Evolutionary conservation across 1,284 basidiomycete genomes (phyloP).

Genomic region (Puccinia polysora): DNA sequence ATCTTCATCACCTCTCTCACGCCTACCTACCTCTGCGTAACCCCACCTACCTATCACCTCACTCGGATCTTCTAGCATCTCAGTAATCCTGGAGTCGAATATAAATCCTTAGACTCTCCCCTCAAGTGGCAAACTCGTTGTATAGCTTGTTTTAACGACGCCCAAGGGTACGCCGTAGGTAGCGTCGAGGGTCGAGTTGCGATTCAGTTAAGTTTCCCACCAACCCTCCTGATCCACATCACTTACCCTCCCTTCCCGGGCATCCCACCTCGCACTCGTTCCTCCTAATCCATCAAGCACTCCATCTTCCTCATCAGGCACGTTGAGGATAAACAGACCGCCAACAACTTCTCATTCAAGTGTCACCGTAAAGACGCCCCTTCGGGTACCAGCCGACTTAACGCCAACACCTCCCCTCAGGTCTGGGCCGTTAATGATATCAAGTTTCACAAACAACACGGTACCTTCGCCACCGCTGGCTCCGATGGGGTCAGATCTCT

Average conservation of each 20-base stretch:
- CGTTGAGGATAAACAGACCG: slow-evolving; percentile 69
- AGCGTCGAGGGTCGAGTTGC: slow-evolving; percentile 93
- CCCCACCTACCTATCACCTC: neutral
- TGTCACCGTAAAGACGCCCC: slow-evolving; percentile 74
- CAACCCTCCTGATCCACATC: neutral
- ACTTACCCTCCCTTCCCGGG: neutral
- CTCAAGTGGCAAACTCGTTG: slow-evolving; percentile 92
- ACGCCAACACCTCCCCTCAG: slow-evolving; percentile 67
- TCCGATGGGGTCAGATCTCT: slow-evolving; percentile 54
- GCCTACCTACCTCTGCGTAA: slow-evolving; percentile 7
- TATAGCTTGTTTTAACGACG: slow-evolving; percentile 76
- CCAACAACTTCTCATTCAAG: slow-evolving; percentile 86
- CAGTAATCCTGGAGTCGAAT: slow-evolving; percentile 57
- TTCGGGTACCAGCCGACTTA: slow-evolving; percentile 53
- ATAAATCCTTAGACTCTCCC: slow-evolving; percentile 62
- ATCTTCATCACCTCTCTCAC: slow-evolving; percentile 5
- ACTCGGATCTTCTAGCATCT: slow-evolving; percentile 39
- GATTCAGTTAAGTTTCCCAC: slow-evolving; percentile 86
- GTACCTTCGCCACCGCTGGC: slow-evolving; percentile 91
- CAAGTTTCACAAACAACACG: slow-evolving; percentile 83
- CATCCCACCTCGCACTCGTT: too few relatives aligned
- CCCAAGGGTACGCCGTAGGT: slow-evolving; percentile 80
- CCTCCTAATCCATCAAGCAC: too few relatives aligned
- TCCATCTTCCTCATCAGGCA: too few relatives aligned
- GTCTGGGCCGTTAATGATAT: slow-evolving; percentile 89